Percentiles rank a stretch among this genome's conserved stretches.
These are phyloP conservation scores for Aspergillaceae sp. DNA, from an alignment of 2,329 filamentous ascomycete genomes.

Conservation along the genomic window DNA sequence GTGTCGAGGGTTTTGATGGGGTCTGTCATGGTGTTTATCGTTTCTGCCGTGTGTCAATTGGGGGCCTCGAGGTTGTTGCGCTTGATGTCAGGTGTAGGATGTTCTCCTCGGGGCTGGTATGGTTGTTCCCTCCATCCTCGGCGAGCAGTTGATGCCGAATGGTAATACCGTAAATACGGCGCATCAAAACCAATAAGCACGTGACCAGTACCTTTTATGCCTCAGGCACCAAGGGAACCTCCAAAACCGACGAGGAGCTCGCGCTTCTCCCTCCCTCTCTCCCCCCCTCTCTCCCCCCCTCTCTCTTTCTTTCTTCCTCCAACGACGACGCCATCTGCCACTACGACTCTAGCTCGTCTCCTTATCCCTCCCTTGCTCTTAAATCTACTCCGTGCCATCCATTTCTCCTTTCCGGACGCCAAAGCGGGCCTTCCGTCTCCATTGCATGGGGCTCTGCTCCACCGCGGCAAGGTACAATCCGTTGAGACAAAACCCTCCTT, in stretches of 20 bases:
- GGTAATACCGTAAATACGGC: no score
- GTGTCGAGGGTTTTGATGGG: constrained; percentile 26
- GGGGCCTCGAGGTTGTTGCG: background rate
- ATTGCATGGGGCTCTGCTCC: constrained; percentile 18
- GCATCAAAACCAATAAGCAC: no score
- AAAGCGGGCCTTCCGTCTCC: constrained; percentile 19
- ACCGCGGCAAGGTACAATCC: constrained; percentile 17
- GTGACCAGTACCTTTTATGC: no score
- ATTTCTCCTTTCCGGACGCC: constrained; percentile 7
- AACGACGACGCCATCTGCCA: background rate
- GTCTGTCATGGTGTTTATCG: constrained; percentile 21
- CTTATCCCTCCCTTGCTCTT: background rate
- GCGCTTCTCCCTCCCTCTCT: no score
- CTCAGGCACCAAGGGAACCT: no score
- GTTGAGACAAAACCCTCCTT: constrained; percentile 11
- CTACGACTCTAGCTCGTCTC: no score
- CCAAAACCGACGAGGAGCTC: no score
- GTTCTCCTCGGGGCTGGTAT: background rate
- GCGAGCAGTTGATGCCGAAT: no score
- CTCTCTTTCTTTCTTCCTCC: no score
- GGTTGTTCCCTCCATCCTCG: no score
- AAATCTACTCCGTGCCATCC: constrained; percentile 8
- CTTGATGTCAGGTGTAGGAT: background rate
- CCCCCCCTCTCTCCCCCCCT: no score
- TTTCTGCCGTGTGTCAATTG: background rate